Evolutionary conservation across 2,329 filamentous ascomycete genomes (phyloP), one percentile per base, ranked within the genome.

Genomic region (Ilyonectria robusta): DNA sequence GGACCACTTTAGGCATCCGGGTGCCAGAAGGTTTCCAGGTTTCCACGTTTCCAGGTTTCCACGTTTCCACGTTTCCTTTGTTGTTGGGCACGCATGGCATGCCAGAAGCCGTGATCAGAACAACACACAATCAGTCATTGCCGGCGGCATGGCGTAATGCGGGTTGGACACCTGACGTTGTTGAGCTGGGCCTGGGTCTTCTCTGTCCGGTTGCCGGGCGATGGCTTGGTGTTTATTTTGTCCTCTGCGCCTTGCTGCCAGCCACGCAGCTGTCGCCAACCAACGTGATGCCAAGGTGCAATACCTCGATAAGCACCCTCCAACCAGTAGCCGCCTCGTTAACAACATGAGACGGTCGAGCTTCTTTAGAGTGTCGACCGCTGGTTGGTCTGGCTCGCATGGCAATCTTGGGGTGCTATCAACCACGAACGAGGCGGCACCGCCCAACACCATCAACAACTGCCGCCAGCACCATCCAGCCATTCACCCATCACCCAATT

Each of bases 1-100:
- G 60, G 55, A 59, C 67, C 62, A 66, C 62, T 37, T 74, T 68
- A 60, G 70, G 72, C 66, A 68, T 57, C 59, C 35, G 46, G 42
- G 31, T 50, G 53, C 55, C 33, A 54, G 46, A 59, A 21, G 42
- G 46, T 26, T 26, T 26, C 26, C 26, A 21, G 42, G 46, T 26
- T 26, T 26, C 26, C 26, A 26, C 17, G 29, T 15, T 17, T 4
- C 23, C 26, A 26, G 21, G 29, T 15, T 17, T 23, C 23, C 26
- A 26, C 17, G 29, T 15, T 17, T 23, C 23, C 26, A 26, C 17
- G 29, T 10, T 17, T 37, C 9, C 37, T 26, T 21, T 26, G 31
- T 23, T 57, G 51, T 57, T 56, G 62, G 51, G 62, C 55, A 35
- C 44, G 26, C 21, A 53, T 23, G 23, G 21, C 21, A 35, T n/a